Base-by-base conservation (phyloP, 2,329 filamentous ascomycete species). In the Bipolaris oryzae region DNA sequence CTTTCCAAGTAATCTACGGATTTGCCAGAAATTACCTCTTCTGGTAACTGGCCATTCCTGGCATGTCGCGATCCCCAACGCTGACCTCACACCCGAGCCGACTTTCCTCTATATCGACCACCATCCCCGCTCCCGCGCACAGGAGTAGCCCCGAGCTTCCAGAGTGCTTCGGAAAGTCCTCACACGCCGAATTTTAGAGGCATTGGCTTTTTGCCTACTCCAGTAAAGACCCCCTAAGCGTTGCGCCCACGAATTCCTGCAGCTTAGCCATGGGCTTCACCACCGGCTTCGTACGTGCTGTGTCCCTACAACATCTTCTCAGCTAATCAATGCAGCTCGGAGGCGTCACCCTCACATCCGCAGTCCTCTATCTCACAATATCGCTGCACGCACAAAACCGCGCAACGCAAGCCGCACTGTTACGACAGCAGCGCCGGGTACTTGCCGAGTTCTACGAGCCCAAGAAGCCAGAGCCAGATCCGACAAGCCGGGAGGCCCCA, bases 321-420 rank as follows among this genome's bases (percentile, higher is more conserved):
- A 3, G 38, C 54, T 57, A 39, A 57, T 21, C 9, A 25, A 7
- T 18, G 15, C 62, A 82, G 81, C 74, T 83, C 57, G 78, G 80
- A 67, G 81, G 81, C 71, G 73, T 82, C 58, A 82, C 81, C 57
- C 76, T 83, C 52, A 82, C 81, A 48, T 77, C 80, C 10, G 74
- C 79, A 45, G 61, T 74, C 48, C 72, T 77, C 57, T 77, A 77
- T 56, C 73, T 77, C 51, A 72, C 74, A 42, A 61, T 76, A 47
- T 67, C 74, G 33, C 66, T 81, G 33, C 81, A 83, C 74, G 74
- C 76, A n/a, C 74, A 74, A 53, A 82, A 80, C 66, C 78, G 81
- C 60, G 60, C 74, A 45, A 71, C 77, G 60, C 81, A 82, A 73
- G 71, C 79, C 47, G 66, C 76, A 7, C 74, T 80, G 9, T 74